Evolutionary conservation across 345 rosid genomes (phyloP).

Genomic region (Brassica incana): DNA sequence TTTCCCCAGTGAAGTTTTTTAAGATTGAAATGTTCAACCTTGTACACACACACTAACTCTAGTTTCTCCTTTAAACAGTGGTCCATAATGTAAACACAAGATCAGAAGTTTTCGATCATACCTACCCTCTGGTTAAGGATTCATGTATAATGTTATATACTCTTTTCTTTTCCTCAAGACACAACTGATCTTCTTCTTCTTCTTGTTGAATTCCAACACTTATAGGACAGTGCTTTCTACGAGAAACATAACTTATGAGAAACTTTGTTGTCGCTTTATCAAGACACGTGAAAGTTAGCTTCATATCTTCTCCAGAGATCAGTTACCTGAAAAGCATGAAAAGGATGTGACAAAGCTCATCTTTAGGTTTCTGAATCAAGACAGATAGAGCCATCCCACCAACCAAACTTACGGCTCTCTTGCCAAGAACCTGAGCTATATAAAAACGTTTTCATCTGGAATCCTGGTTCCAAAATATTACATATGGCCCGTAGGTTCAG

Average conservation of each 20-base stretch:
- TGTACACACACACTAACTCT: too few relatives aligned
- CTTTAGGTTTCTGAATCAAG: conserved; percentile 50
- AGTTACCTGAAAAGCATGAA: conserved; percentile 50
- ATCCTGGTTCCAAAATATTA: conserved; percentile 66
- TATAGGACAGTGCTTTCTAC: conserved; percentile 59
- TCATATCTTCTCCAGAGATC: conserved; percentile 76
- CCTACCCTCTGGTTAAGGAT: too few relatives aligned
- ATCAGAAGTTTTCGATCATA: too few relatives aligned
- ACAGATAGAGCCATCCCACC: conserved; percentile 56
- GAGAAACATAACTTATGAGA: conserved; percentile 46
- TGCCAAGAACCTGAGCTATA: conserved; percentile 51
- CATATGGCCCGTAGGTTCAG: conserved; percentile 56
- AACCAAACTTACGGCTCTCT: conserved; percentile 63
- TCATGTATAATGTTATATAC: too few relatives aligned
- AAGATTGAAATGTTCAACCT: too few relatives aligned
- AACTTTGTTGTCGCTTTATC: conserved; percentile 46
- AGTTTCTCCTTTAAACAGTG: too few relatives aligned
- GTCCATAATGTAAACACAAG: too few relatives aligned
- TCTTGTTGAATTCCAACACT: not conserved
- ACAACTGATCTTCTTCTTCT: too few relatives aligned
- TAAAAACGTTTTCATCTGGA: conserved; percentile 80
- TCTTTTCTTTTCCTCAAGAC: too few relatives aligned
- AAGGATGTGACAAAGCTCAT: conserved; percentile 50
- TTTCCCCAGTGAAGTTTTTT: too few relatives aligned
- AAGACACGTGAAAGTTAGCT: conserved; percentile 39